Evolutionary conservation across 1,284 basidiomycete species (phyloP), one percentile per base, ranked within the genome.

Genomic region (Malassezia sp.): DNA sequence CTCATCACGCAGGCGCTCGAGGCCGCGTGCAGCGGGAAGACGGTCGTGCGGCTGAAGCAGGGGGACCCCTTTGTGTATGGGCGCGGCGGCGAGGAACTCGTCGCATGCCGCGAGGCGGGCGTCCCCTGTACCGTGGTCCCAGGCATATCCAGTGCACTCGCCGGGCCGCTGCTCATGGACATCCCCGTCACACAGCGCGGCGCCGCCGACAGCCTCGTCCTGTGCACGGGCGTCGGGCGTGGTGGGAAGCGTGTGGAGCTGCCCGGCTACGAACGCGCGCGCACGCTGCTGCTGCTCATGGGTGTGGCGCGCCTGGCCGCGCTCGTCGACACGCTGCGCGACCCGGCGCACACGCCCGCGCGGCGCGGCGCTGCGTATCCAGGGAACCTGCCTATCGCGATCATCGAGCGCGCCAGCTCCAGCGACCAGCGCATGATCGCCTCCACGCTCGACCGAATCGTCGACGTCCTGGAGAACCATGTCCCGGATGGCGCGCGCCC

Each of bases 101-200:
- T 95, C 15, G 86, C 84, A 70, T 91, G 95, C 78, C 79, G 87
- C 11, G 73, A 79, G 41, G 81, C 81, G 38, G 89, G 88, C 0
- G 84, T 83, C 65, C 82, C 87, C 54, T 79, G 82, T 1, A 74
- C 85, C 33, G 79, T 96, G 45, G 77, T 96, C 2, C 91, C 91
- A 0, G 91, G 91, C 1, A 81, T 97, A 26, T 82, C 78, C 51
- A 87, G 85, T 4, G 85, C 85, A 1, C 75, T 96, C 26, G 87
- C 89, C 0, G 91, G 81, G 0, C 91, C 91, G 1, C 79, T 83
- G 0, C 84, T 91, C 70, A 81, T 85, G 10, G 82, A 83, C 0
- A 89, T 96, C 23, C 88, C 91, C 0, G 83, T 96, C 21, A 96
- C 91, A 0, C 91, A 96, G 69, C 80, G 91, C 4, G 91, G 91